Evolutionary conservation across 208 protist genomes (phyloP).

Genomic region (Wallacemonas sp.): DNA sequence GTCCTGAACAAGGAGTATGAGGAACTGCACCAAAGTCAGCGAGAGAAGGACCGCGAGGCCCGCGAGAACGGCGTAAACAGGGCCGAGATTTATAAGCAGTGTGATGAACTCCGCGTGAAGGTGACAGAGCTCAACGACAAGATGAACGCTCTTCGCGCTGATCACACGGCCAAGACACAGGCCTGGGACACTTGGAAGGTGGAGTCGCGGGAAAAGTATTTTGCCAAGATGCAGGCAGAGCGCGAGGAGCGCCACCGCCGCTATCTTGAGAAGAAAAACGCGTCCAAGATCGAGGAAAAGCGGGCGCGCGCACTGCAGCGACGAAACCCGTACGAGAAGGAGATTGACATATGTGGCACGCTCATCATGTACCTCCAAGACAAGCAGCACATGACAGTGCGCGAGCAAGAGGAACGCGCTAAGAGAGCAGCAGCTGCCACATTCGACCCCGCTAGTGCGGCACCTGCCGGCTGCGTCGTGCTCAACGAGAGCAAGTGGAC

Average conservation of each 20-base stretch:
- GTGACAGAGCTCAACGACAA: conserved; percentile 43
- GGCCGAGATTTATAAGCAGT: conserved; percentile 55
- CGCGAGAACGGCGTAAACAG: conserved; percentile 30
- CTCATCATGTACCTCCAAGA: conserved; percentile 68
- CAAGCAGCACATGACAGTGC: conserved; percentile 56
- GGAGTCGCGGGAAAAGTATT: conserved; percentile 60
- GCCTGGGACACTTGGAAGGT: conserved; percentile 67
- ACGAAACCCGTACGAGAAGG: conserved; percentile 62
- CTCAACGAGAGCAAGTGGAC: conserved; percentile 68
- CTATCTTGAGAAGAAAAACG: conserved; percentile 53
- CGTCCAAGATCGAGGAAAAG: conserved; percentile 56
- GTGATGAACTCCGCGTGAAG: conserved; percentile 32
- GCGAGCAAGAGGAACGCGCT: conserved; percentile 54
- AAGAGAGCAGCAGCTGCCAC: conserved; percentile 43
- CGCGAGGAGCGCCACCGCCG: conserved; percentile 45
- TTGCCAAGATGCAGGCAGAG: conserved; percentile 54
- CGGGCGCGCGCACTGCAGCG: conserved; percentile 36
- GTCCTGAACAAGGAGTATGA: conserved; percentile 64
- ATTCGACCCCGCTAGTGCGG: conserved; percentile 59
- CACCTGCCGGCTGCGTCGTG: conserved; percentile 61
- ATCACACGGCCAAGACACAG: conserved; percentile 30
- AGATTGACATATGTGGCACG: conserved; percentile 53
- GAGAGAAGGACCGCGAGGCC: conserved; percentile 49
- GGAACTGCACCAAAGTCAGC: conserved; percentile 44
- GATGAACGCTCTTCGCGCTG: conserved; percentile 46